A percentile compares a stretch with the other conserved stretches of the same genome.
These are phyloP conservation scores for Orbilia quercus DNA, from an alignment of 2,329 filamentous ascomycete species.

Conservation along the genomic window DNA sequence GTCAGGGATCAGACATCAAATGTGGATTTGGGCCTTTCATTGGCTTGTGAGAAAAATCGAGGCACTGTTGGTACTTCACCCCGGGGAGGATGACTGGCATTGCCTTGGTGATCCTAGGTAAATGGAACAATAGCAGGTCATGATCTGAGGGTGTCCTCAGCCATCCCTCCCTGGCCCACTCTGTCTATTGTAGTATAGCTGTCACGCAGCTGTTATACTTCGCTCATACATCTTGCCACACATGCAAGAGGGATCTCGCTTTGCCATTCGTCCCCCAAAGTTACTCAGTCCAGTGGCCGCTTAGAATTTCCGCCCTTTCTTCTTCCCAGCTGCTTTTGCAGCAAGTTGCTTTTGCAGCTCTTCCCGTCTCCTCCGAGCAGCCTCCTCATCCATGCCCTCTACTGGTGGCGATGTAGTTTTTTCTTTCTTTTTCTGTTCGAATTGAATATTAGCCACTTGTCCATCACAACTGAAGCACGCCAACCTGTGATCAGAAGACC, in stretches of 20 bases:
- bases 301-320: slow-evolving; percentile 59
- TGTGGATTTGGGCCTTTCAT: background rate
- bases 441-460: slow-evolving; percentile 20
- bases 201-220: background rate
- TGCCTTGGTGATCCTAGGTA: background rate
- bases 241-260: background rate
- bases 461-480: background rate
- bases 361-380: slow-evolving; percentile 58
- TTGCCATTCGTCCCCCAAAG: background rate
- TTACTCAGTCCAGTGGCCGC: background rate
- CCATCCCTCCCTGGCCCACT: background rate
- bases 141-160: background rate
- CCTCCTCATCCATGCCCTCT: slow-evolving; percentile 59
- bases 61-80: background rate
- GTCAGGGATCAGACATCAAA: slow-evolving; percentile 15
- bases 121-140: slow-evolving; percentile 8
- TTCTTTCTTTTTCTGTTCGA: slow-evolving; percentile 36
- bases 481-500: background rate
- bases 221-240: slow-evolving; percentile 1
- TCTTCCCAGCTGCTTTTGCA: slow-evolving; percentile 59
- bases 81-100: background rate
- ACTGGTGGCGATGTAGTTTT: slow-evolving; percentile 55
- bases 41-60: background rate
- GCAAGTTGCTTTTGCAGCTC: slow-evolving; percentile 59
- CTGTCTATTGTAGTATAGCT: background rate